A percentile compares a stretch with the other conserved stretches of the same genome.
Evolutionary conservation across 306 rosid species (phyloP).

Genomic region (Prunus salicina): DNA sequence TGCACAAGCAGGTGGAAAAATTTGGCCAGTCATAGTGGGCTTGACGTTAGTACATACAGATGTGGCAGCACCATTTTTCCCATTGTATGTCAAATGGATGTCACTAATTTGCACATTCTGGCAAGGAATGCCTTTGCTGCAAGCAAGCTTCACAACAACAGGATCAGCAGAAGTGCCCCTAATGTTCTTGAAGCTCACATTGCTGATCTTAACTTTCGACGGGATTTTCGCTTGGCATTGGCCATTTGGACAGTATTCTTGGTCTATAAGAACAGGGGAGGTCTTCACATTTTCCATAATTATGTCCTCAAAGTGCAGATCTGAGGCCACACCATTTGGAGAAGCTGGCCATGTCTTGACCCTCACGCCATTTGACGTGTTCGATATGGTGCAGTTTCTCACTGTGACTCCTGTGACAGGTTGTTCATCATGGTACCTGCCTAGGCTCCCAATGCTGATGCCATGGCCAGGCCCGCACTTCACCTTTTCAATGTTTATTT

Average conservation of each 20-base stretch:
- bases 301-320: slow-evolving; percentile 18
- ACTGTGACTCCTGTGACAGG: slow-evolving; percentile 13
- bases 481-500: slow-evolving; percentile 6
- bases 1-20: slow-evolving; percentile 18
- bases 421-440: slow-evolving; percentile 22
- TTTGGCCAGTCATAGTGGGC: slow-evolving; percentile 7
- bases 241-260: slow-evolving; percentile 24
- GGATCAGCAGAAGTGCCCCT: slow-evolving; percentile 10
- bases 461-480: slow-evolving; percentile 28
- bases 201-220: slow-evolving; percentile 3
- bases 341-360: slow-evolving; percentile 30
- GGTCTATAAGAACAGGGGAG: slow-evolving; percentile 16
- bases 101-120: slow-evolving; percentile 8
- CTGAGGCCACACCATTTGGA: neutral
- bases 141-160: slow-evolving; percentile 16
- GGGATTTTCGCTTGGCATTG: slow-evolving; percentile 17
- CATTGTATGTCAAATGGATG: slow-evolving; percentile 11
- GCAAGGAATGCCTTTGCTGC: slow-evolving; percentile 21
- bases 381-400: slow-evolving; percentile 9
- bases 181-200: slow-evolving; percentile 22
- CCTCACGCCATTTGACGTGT: slow-evolving; percentile 12
- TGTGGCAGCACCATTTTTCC: neutral
- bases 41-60: slow-evolving; percentile 13
- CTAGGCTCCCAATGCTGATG: slow-evolving; percentile 25
- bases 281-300: slow-evolving; percentile 10